Percentiles rank a stretch among this genome's conserved stretches.
phyloP scores from a whole-genome alignment of 2,329 filamentous ascomycete species.

The Diaporthe velutina region DNA sequence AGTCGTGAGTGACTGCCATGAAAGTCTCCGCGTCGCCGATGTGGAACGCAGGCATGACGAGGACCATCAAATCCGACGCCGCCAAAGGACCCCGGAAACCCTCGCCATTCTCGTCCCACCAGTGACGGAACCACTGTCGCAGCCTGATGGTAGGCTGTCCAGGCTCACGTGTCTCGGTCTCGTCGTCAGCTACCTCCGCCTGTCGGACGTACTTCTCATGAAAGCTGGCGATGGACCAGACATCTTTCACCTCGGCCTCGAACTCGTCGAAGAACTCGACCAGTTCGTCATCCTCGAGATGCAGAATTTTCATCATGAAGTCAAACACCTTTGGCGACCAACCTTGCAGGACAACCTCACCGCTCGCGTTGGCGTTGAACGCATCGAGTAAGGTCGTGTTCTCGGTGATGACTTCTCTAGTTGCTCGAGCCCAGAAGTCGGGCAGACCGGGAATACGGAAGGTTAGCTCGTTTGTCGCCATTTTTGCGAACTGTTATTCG shows the following conservation, averaged over 20 bases:
- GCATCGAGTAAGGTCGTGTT: conserved; percentile 5
- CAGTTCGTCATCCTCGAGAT: neutral
- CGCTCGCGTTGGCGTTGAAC: neutral
- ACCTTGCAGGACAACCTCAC: neutral
- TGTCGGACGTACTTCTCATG: neutral
- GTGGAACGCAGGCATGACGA: conserved; percentile 22
- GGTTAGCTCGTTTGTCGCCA: neutral
- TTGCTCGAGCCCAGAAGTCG: neutral
- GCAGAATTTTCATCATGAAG: neutral
- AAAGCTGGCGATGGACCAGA: conserved; percentile 20
- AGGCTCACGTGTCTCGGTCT: neutral
- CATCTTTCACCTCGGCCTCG: neutral
- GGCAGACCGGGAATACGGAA: neutral
- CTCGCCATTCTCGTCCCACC: neutral
- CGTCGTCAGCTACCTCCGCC: neutral
- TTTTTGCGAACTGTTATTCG: neutral
- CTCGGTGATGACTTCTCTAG: neutral
- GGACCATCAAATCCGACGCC: neutral
- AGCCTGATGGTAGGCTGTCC: neutral
- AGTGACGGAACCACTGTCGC: conserved; percentile 17
- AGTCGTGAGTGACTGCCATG: neutral
- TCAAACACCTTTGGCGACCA: neutral
- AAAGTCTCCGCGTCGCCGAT: conserved; percentile 10
- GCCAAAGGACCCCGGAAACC: neutral
- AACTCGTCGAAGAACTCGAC: neutral